Evolutionary conservation across 306 rosid species (phyloP), one percentile per base, ranked within the genome.

Genomic region (Gastrolobium villosum): DNA sequence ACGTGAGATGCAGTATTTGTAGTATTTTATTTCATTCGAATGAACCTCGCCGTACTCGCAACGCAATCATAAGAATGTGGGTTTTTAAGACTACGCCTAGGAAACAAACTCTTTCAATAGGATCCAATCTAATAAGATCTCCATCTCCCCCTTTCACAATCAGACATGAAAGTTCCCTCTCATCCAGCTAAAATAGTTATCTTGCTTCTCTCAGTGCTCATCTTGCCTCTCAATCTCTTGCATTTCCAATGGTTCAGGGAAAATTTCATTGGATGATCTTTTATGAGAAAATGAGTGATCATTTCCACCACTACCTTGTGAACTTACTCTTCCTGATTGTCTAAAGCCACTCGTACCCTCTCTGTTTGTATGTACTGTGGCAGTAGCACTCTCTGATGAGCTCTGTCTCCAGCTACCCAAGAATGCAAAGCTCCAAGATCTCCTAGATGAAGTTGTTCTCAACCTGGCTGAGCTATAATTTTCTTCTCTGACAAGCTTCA

Each of bases 331-430:
- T 70, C 88, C 92, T 6, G 96, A 28, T 73, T 91, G 97, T 75
- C 88, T 93, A 20, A 43, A 81, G 72, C 91, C 79, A 75, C 77
- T 70, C 5, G 45, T 5, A 32, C 81, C 37, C 53, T 89, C 98
- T 70, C 46, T 91, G 79, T 72, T 90, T 46, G 85, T 14, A 57
- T 76, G 53, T 70, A 82, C 46, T 31, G 85, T 36, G 15, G 74
- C 87, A 11, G 84, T 68, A 15, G 86, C 88, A 73, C 83, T 81
- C 48, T 89, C 98, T 39, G 94, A 93, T 62, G 98, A 93, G 78
- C 92, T 96, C 30, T 93, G 94, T 71, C 88, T 83, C 98, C 99
- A 93, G 86, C 99, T 96, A 62, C 93, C 96, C 52, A 91, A 87
- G 81, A 92, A 87, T 20, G 89, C 93, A 34, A 90, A 53, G 77